Evolutionary conservation across 257 asterid species (phyloP), one percentile per base, ranked within the genome.

Genomic region (Echites panduratus): DNA sequence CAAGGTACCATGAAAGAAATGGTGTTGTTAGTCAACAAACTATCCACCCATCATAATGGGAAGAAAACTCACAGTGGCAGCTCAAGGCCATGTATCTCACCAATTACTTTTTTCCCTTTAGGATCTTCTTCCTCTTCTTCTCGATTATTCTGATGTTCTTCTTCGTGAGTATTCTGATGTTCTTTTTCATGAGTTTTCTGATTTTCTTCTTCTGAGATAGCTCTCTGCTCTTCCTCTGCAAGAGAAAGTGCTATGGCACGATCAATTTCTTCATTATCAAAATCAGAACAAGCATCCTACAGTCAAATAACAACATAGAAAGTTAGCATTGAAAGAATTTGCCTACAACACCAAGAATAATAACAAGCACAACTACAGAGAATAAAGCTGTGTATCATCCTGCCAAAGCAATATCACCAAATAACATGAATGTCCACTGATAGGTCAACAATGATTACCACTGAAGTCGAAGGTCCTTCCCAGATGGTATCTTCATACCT

Each of bases 211-310:
- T 77, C 32, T 40, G 72, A 57, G 48, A 75, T 9, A 44, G 54
- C 75, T 52, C 57, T 78, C 68, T 78, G 29, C 57, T 82, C 82
- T 75, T 73, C 86, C 24, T 83, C 96, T 58, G 89, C 91, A 77
- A 92, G 84, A 49, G 99, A 95, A 66, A 89, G 84, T 72, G 98
- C 97, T 70, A 95, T 87, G 40, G 99, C 99, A 70, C 83, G 85
- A 78, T 90, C 97, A 44, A 92, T 86, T 72, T 95, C 97, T 80
- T 95, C 98, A 47, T 78, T 82, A 67, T 95, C 98, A 72, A 90
- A 87, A 81, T 95, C 98, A 27, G 95, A 84, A 87, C 77, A 70
- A 52, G 82, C 86, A 74, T 89, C 97, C 99, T 94, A 72, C 66
- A 79, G 70, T 45, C 44, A 74, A 75, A 40, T 75, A 70, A n/a